A percentile compares a stretch with the other conserved stretches of the same genome.
Conservation (phyloP, 305 asterid species). For the Rubia tinctorum region DNA sequence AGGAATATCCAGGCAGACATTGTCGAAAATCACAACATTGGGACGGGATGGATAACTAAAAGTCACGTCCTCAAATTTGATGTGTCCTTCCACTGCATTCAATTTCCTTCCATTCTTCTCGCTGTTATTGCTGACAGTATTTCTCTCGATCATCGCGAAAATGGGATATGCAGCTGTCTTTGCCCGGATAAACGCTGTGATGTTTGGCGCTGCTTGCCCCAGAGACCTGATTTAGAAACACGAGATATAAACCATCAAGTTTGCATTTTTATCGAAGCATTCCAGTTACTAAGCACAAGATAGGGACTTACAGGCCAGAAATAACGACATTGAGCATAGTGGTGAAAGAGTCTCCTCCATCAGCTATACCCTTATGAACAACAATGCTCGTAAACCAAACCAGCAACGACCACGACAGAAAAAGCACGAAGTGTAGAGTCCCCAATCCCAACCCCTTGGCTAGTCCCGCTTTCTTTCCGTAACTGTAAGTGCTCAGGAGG, state of each 20-base stretch:
- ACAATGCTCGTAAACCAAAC: constrained; percentile 97
- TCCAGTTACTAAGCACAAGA: background rate
- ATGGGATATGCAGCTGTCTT: constrained; percentile 91
- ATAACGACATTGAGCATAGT: constrained; percentile 99
- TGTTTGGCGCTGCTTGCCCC: constrained; percentile 91
- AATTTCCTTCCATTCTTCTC: constrained; percentile 45
- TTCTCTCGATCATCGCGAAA: constrained; percentile 87
- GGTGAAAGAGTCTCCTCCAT: constrained; percentile 95
- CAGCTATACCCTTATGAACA: constrained; percentile 83
- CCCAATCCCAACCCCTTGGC: constrained; percentile 97
- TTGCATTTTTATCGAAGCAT: too few species aligned
- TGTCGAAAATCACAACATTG: constrained; percentile 64
- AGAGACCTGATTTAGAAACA: constrained; percentile 53
- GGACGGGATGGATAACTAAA: constrained; percentile 94
- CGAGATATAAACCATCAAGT: too few species aligned
- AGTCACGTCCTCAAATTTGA: constrained; percentile 64
- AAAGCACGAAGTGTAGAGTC: constrained; percentile 84
- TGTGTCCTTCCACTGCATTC: constrained; percentile 75
- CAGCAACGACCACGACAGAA: constrained; percentile 95
- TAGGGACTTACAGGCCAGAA: constrained; percentile 78
- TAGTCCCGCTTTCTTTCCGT: constrained; percentile 85
- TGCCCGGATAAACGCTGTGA: constrained; percentile 85
- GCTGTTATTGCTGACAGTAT: constrained; percentile 44
- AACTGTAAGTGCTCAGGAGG: constrained; percentile 60
- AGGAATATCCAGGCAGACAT: constrained; percentile 69